Evolutionary conservation across 164 flowering plant species (phyloP), one percentile per base, ranked within the genome.

Genomic region (Berberis thunbergii): DNA sequence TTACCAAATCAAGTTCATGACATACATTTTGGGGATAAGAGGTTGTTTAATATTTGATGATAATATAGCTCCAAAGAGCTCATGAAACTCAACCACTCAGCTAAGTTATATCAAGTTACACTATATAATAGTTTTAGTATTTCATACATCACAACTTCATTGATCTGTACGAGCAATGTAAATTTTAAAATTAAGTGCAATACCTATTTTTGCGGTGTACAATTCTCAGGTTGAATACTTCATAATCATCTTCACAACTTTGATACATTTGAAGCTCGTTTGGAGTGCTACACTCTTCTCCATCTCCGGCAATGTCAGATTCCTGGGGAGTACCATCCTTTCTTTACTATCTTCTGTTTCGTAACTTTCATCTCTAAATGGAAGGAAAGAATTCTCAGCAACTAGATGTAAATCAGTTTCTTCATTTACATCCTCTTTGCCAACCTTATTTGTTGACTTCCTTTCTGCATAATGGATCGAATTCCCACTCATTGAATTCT

Each of bases 181-280:
- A 26, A 26, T 26, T 26, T 26, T 26, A 26, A 26, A 26, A 26
- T 26, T 26, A 26, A 26, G 26, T 26, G 26, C 26, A 26, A 45
- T 61, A 86, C 98, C 92, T 86, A 82, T 93, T 90, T 71, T 84
- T 90, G 70, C 97, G 70, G 75, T 93, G 98, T 72, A 94, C 82
- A 68, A 94, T 85, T 73, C 86, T 82, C 55, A 94, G 79, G 61
- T 86, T 60, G 63, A 94, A 94, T 59, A 87, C 79, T 79, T 91
- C 97, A 72, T 77, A 84, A 54, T 87, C 95, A 48, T 88, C 87
- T 57, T 85, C 91, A 3, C 61, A 64, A 59, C 49, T 57, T 3
- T 77, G 68, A 55, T 43, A 76, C 63, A 76, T 55, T 45, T 71
- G 69, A 68, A 77, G 75, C 69, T 86, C 91, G 67, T 79, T 80